A percentile compares a stretch with the other conserved stretches of the same genome.
These are phyloP conservation scores for Daldinia caldariorum DNA, from an alignment of 495 filamentous ascomycete genomes.

Conservation along the genomic window DNA sequence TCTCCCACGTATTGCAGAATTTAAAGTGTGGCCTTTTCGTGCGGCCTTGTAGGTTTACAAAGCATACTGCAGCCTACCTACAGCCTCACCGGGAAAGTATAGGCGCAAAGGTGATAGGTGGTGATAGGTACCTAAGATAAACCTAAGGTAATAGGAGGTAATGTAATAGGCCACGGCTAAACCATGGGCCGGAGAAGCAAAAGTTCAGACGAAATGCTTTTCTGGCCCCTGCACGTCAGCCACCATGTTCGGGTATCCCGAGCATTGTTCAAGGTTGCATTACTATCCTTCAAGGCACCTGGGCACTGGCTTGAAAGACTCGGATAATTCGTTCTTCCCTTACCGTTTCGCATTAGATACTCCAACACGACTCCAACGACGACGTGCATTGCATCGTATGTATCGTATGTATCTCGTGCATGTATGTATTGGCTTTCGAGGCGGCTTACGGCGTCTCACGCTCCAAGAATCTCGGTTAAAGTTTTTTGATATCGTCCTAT, in stretches of 20 bases:
- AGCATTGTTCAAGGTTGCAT: background rate
- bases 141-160: too few species aligned
- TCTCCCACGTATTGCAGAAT: conserved; percentile 42
- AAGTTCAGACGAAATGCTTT: conserved; percentile 9
- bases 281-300: background rate
- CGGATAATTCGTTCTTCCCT: conserved; percentile 28
- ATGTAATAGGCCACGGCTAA: conserved; percentile 9
- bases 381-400: background rate
- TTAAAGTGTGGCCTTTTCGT: background rate
- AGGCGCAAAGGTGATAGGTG: conserved; percentile 6
- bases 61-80: conserved; percentile 3
- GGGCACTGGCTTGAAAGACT: conserved; percentile 4
- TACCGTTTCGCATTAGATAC: background rate
- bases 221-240: conserved; percentile 28
- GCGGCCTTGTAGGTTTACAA: background rate
- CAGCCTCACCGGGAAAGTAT: conserved; percentile 21
- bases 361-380: background rate
- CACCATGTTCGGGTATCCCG: conserved; percentile 42
- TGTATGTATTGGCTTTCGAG: conserved; percentile 1
- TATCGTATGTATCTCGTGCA: background rate
- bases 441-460: conserved; percentile 15
- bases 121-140: too few species aligned
- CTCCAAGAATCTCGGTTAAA: background rate
- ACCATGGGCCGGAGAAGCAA: conserved; percentile 31
- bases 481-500: background rate